Conservation (phyloP, 805 yeast genomes). For the Torulaspora maleeae region DNA sequence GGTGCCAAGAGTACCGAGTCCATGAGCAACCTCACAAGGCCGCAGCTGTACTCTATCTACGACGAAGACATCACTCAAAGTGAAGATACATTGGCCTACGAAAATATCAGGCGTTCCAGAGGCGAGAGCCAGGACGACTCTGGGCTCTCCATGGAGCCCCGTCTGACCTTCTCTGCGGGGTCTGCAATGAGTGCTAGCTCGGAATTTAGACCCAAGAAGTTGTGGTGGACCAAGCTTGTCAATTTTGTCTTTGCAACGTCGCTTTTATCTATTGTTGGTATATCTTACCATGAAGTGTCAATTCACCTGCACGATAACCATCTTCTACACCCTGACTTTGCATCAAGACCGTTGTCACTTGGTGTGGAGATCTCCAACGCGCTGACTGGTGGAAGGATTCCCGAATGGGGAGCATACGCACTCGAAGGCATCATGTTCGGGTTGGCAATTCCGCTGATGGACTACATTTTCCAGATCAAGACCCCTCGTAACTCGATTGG, state of each 20-base stretch:
- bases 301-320: slow-evolving; percentile 50
- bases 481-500: slow-evolving; percentile 13
- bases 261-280: slow-evolving; percentile 44
- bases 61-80: slow-evolving; percentile 38
- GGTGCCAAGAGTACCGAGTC: slow-evolving; percentile 32
- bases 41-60: slow-evolving; percentile 48
- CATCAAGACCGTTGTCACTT: slow-evolving; percentile 41
- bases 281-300: slow-evolving; percentile 49
- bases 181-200: slow-evolving; percentile 1
- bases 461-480: slow-evolving; percentile 21
- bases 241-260: slow-evolving; percentile 16
- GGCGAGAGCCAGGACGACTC: slow-evolving; percentile 22
- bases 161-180: slow-evolving; percentile 9
- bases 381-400: slow-evolving; percentile 17
- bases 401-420: slow-evolving; percentile 35
- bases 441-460: slow-evolving; percentile 45
- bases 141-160: slow-evolving; percentile 11
- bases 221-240: slow-evolving; percentile 6
- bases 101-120: slow-evolving; percentile 30
- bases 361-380: slow-evolving; percentile 30
- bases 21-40: slow-evolving; percentile 46
- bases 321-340: slow-evolving; percentile 39
- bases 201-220: slow-evolving; percentile 2
- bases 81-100: slow-evolving; percentile 32
- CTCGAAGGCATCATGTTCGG: slow-evolving; percentile 59